These are phyloP conservation scores for Atkinsonella hypoxylon DNA, from an alignment of 2,329 filamentous ascomycete species.

Conservation along the genomic window DNA sequence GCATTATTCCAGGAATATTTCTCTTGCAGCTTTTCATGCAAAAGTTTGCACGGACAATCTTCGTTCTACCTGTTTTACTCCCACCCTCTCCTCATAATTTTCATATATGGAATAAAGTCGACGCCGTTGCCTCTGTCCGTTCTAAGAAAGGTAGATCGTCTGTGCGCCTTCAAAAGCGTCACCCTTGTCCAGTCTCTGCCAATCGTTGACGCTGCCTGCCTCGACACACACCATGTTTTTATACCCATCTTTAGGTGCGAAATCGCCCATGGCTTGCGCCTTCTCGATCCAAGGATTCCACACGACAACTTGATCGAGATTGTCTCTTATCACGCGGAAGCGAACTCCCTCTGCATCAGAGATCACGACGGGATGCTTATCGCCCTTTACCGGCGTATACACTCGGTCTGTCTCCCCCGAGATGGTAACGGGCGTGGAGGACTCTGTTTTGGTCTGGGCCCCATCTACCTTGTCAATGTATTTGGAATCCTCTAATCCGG, in stretches of 20 bases:
- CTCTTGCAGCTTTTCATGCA: too few species aligned
- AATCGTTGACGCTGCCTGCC: constrained; percentile 70
- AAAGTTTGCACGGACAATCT: too few species aligned
- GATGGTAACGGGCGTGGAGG: constrained; percentile 53
- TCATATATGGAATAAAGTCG: too few species aligned
- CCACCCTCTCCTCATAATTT: too few species aligned
- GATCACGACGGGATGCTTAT: constrained; percentile 46
- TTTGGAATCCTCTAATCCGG: constrained; percentile 61
- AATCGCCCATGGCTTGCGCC: constrained; percentile 71
- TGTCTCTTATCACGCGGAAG: constrained; percentile 71
- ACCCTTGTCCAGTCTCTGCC: constrained; percentile 75
- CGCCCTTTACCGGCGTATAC: constrained; percentile 59
- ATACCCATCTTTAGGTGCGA: constrained; percentile 79
- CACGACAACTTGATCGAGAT: constrained; percentile 76
- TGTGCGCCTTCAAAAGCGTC: constrained; percentile 53
- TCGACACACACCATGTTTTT: constrained; percentile 93
- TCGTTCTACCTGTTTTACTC: too few species aligned
- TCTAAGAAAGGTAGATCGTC: constrained; percentile 29
- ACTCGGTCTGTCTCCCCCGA: constrained; percentile 76
- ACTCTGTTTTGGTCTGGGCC: constrained; percentile 50
- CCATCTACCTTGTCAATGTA: constrained; percentile 79
- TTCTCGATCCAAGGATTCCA: constrained; percentile 97
- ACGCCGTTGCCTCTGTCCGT: too few species aligned
- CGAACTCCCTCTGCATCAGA: constrained; percentile 48
- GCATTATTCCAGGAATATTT: too few species aligned